phyloP scores from a whole-genome alignment of 805 yeast species.

The Metschnikowia lochheadii region DNA sequence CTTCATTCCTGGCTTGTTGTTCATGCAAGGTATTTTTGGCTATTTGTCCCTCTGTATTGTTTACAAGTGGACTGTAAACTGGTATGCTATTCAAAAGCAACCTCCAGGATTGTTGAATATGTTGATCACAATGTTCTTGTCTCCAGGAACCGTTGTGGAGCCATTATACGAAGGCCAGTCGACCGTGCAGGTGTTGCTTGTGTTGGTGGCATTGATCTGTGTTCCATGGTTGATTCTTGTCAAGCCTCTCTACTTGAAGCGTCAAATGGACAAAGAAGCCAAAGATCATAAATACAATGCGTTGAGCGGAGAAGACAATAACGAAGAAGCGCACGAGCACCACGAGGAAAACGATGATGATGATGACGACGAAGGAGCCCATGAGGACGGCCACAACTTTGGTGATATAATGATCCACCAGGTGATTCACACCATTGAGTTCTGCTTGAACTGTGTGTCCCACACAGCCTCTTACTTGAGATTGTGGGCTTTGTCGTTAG shows the following conservation, averaged over 20 bases:
- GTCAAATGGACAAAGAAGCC: slow-evolving; percentile 49
- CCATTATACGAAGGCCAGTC: slow-evolving; percentile 79
- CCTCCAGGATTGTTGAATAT: slow-evolving; percentile 94
- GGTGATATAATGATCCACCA: slow-evolving; percentile 97
- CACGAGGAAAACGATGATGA: slow-evolving; percentile 32
- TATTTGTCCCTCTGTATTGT: slow-evolving; percentile 81
- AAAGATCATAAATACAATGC: slow-evolving; percentile 50
- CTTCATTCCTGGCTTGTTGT: slow-evolving; percentile 87
- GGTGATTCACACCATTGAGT: slow-evolving; percentile 95
- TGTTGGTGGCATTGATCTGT: slow-evolving; percentile 76
- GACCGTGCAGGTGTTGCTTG: slow-evolving; percentile 63
- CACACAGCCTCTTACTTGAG: slow-evolving; percentile 97
- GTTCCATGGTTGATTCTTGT: slow-evolving; percentile 87
- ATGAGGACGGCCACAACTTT: slow-evolving; percentile 60
- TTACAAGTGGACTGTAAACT: slow-evolving; percentile 92
- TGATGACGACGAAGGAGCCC: slow-evolving; percentile 51
- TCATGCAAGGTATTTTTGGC: slow-evolving; percentile 96
- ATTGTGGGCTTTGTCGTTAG: slow-evolving; percentile 94
- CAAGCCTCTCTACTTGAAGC: slow-evolving; percentile 74
- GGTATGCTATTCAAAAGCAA: slow-evolving; percentile 70
- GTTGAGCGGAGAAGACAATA: slow-evolving; percentile 25
- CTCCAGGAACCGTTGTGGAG: slow-evolving; percentile 87
- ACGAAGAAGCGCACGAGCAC: slow-evolving; percentile 22
- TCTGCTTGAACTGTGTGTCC: slow-evolving; percentile 95
- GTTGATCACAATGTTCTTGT: slow-evolving; percentile 90